These are phyloP conservation scores for Beauveria sp. DNA, from an alignment of 2,329 filamentous ascomycete species.

Conservation along the genomic window DNA sequence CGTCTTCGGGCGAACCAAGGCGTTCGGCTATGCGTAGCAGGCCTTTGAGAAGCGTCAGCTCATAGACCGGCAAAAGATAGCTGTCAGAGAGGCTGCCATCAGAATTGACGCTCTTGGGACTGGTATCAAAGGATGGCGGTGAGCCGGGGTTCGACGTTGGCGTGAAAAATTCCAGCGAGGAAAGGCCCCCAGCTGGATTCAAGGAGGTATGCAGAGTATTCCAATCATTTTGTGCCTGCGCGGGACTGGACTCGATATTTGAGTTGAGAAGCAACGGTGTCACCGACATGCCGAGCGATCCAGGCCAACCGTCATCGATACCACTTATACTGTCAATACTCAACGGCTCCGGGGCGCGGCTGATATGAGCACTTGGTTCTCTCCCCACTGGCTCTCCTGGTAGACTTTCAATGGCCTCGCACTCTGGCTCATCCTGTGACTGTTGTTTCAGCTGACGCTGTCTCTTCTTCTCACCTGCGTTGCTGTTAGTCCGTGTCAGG, in stretches of 20 bases:
- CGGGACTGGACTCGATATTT: background rate
- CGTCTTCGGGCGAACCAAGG: constrained; percentile 31
- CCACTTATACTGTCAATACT: constrained; percentile 13
- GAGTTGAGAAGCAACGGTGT: constrained; percentile 13
- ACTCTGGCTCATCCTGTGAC: constrained; percentile 11
- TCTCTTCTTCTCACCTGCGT: constrained; percentile 27
- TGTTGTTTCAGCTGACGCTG: constrained; percentile 19
- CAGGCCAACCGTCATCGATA: constrained; percentile 15
- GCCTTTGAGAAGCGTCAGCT: constrained; percentile 40
- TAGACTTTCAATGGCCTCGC: background rate
- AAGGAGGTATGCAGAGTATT: background rate
- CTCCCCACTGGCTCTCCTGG: background rate
- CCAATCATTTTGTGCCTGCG: background rate
- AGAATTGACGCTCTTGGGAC: constrained; percentile 16
- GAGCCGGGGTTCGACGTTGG: constrained; percentile 3
- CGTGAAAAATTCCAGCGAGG: background rate
- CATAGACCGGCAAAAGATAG: constrained; percentile 39
- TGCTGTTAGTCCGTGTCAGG: background rate
- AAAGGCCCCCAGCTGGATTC: background rate
- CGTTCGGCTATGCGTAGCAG: constrained; percentile 39
- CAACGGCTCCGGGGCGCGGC: background rate
- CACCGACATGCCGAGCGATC: constrained; percentile 15
- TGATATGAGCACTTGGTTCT: background rate
- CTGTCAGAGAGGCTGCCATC: constrained; percentile 34
- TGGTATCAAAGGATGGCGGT: constrained; percentile 16